phyloP scores from a whole-genome alignment of 2,329 filamentous ascomycete genomes.

The Aspergillus pseudonomiae region DNA sequence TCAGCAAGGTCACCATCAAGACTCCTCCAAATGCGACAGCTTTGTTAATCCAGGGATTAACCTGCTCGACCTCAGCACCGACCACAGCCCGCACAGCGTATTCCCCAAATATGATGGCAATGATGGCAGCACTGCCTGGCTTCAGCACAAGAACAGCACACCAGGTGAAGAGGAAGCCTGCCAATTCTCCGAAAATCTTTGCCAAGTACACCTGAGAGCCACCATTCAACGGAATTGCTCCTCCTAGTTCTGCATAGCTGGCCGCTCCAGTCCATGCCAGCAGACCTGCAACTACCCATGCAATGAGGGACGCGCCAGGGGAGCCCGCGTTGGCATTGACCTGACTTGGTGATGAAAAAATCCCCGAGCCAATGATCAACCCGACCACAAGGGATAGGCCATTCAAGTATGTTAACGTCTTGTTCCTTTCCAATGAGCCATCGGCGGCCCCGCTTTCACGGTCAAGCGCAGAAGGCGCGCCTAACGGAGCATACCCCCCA shows the following conservation, averaged over 20 bases:
- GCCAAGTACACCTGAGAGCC: conserved; percentile 91
- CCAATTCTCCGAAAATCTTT: conserved; percentile 93
- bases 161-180: conserved; percentile 95
- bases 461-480: conserved; percentile 67
- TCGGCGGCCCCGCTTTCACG: conserved; percentile 64
- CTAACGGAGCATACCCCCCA: conserved; percentile 82
- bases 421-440: conserved; percentile 88
- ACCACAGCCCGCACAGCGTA: conserved; percentile 89
- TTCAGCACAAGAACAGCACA: conserved; percentile 92
- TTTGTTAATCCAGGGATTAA: conserved; percentile 90
- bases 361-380: conserved; percentile 92
- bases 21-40: conserved; percentile 78
- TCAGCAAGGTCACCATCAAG: conserved; percentile 76
- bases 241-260: conserved; percentile 93
- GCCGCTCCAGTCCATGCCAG: conserved; percentile 95
- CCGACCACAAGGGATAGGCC: conserved; percentile 89
- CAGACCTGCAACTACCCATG: conserved; percentile 89
- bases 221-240: conserved; percentile 93
- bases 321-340: conserved; percentile 92
- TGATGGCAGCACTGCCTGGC: conserved; percentile 89
- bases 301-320: conserved; percentile 83
- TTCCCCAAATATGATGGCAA: conserved; percentile 97
- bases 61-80: conserved; percentile 79
- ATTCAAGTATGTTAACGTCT: conserved; percentile 93
- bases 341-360: conserved; percentile 92